A percentile compares a stretch with the other conserved stretches of the same genome.
Conservation (phyloP, 148 eudicot genomes). For the Beta vulgaris region DNA sequence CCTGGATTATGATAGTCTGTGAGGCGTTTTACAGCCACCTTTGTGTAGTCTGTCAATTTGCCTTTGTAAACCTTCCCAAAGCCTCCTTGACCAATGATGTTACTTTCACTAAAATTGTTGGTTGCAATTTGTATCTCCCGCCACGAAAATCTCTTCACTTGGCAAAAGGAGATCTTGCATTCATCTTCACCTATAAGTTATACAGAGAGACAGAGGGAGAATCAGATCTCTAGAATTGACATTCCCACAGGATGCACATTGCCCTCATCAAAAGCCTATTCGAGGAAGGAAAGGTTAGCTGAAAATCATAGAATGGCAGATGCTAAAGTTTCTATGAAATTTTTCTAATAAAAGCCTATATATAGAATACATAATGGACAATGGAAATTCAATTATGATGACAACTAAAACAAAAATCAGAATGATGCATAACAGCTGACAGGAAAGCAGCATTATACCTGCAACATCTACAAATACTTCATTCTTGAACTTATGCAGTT, state of each 20-base stretch:
- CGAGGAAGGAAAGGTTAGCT: neutral
- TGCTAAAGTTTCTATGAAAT: neutral
- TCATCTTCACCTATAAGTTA: constrained; percentile 66
- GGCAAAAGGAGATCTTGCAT: constrained; percentile 65
- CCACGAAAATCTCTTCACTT: constrained; percentile 82
- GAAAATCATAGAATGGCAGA: neutral
- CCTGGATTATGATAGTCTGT: constrained; percentile 72
- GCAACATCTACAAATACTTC: constrained; percentile 75
- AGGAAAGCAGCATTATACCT: constrained; percentile 39
- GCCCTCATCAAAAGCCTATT: neutral
- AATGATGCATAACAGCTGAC: constrained; percentile 8
- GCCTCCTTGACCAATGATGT: constrained; percentile 93
- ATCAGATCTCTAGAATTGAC: constrained; percentile 3
- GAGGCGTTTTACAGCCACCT: constrained; percentile 87
- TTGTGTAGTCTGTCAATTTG: constrained; percentile 50
- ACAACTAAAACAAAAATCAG: neutral
- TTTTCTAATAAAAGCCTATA: neutral
- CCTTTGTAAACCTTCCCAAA: constrained; percentile 95
- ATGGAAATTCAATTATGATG: neutral
- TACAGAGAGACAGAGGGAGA: neutral
- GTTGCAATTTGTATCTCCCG: constrained; percentile 87
- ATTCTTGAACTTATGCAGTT: constrained; percentile 33
- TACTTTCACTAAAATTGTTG: constrained; percentile 67
- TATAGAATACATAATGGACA: neutral
- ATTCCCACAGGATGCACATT: neutral